Conservation (phyloP, 176 grass and related monocot species). For the Aechmea fasciata region DNA sequence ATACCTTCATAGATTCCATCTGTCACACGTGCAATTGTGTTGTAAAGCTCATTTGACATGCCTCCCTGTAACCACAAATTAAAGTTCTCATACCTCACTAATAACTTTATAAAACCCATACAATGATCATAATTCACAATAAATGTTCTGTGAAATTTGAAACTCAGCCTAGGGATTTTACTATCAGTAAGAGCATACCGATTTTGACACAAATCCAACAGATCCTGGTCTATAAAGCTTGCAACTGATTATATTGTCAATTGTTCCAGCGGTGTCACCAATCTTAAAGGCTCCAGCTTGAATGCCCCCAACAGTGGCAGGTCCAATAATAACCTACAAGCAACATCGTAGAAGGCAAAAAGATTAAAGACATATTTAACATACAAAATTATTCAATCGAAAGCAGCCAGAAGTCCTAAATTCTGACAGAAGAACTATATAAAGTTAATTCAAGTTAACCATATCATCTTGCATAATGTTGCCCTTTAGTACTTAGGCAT, state of each 20-base stretch:
- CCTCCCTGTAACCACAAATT: conserved; percentile 57
- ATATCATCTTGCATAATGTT: conserved; percentile 5
- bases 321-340: conserved; percentile 84
- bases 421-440: neutral
- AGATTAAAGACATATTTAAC: neutral
- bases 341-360: neutral
- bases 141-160: neutral
- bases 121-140: neutral
- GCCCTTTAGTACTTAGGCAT: neutral
- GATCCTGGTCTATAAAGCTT: conserved; percentile 98
- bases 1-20: conserved; percentile 99
- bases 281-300: conserved; percentile 99
- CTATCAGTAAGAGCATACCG: conserved; percentile 33
- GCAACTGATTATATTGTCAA: conserved; percentile 96
- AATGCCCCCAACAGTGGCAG: conserved; percentile 93
- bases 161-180: neutral
- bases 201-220: conserved; percentile 99
- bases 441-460: neutral
- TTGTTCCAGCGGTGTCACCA: conserved; percentile 96
- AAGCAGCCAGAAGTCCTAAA: neutral
- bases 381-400: neutral
- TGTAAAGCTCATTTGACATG: conserved; percentile 99
- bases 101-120: neutral
- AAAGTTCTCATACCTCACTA: conserved; percentile 3
- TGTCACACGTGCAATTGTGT: conserved; percentile 91